Percentiles rank a stretch among this genome's conserved stretches.
Conservation (phyloP, 225 moss, liverwort and hornwort genomes). For the Physcomitrium patens region DNA sequence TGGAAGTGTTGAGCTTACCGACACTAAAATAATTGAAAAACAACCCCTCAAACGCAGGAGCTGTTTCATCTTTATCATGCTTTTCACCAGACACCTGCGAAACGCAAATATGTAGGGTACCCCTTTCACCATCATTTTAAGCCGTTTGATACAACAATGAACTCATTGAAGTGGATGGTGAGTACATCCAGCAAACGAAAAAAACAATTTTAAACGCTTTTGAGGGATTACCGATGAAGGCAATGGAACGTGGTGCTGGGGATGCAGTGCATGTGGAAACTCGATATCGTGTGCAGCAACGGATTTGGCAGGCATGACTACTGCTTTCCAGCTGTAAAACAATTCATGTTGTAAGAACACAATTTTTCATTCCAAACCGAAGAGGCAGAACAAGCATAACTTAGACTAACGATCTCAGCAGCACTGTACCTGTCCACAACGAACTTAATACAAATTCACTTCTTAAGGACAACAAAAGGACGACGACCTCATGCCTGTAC, state of each 20-base stretch:
- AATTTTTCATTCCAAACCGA: background rate
- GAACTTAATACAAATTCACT: too few relatives aligned
- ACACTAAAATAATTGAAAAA: constrained; percentile 98
- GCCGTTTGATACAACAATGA: background rate
- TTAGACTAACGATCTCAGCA: constrained; percentile 8
- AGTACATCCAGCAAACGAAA: background rate
- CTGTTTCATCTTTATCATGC: constrained; percentile 50
- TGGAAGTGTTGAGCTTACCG: constrained; percentile 49
- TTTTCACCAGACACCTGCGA: constrained; percentile 47
- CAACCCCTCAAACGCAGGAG: constrained; percentile 69
- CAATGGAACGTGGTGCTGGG: constrained; percentile 79
- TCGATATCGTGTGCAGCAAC: constrained; percentile 47
- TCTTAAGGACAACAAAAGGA: background rate
- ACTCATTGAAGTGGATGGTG: background rate
- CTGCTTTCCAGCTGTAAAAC: constrained; percentile 78
- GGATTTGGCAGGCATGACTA: constrained; percentile 75
- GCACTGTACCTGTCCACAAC: too few relatives aligned
- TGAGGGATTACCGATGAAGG: constrained; percentile 47
- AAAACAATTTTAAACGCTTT: background rate
- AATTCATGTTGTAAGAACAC: constrained; percentile 24
- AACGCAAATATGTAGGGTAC: constrained; percentile 13
- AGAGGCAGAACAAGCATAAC: constrained; percentile 3
- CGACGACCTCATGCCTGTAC: background rate
- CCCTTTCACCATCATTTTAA: background rate
- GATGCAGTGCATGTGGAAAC: constrained; percentile 84